Percentiles rank a stretch among this genome's conserved stretches.
phyloP scores from a whole-genome alignment of 2,329 filamentous ascomycete species.

The Magnaporthiopsis incrustans region DNA sequence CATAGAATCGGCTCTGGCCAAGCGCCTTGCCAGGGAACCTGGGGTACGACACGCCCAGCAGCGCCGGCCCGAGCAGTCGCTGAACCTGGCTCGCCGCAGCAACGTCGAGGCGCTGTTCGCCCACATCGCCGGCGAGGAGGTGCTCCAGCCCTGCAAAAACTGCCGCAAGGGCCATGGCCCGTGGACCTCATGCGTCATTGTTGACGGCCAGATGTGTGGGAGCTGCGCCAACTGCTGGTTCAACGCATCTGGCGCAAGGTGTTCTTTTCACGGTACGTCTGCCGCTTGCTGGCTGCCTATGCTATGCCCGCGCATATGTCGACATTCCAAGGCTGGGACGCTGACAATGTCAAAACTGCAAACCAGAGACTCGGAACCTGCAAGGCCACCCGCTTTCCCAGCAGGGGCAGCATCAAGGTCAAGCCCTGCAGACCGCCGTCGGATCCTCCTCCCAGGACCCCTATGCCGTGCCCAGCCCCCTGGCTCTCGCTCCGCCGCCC shows the following conservation, averaged over 20 bases:
- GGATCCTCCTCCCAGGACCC: constrained; percentile 9
- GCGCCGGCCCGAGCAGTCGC: constrained; percentile 42
- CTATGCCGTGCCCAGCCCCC: constrained; percentile 11
- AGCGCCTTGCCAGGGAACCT: constrained; percentile 40
- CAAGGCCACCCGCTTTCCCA: constrained; percentile 10
- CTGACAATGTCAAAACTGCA: constrained; percentile 1
- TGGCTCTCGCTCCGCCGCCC: constrained; percentile 10
- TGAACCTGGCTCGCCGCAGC: constrained; percentile 49
- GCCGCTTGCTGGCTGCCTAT: too few species aligned
- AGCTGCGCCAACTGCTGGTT: constrained; percentile 58
- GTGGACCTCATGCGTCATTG: constrained; percentile 51
- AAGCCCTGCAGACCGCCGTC: constrained; percentile 9
- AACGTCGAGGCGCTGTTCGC: constrained; percentile 53
- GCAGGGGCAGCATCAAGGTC: constrained; percentile 5
- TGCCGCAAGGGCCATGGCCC: constrained; percentile 53
- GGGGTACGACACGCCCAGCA: constrained; percentile 43
- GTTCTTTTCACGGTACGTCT: constrained; percentile 50
- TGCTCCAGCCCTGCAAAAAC: constrained; percentile 46
- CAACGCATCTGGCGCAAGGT: constrained; percentile 51
- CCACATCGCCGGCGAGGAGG: constrained; percentile 44
- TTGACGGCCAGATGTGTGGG: constrained; percentile 52
- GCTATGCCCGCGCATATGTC: neutral
- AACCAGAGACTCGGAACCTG: constrained; percentile 35
- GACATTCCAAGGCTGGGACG: neutral
- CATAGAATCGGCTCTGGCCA: constrained; percentile 47